Base-by-base conservation (phyloP, 1,284 basidiomycete genomes). In the Earliella scabrosa region DNA sequence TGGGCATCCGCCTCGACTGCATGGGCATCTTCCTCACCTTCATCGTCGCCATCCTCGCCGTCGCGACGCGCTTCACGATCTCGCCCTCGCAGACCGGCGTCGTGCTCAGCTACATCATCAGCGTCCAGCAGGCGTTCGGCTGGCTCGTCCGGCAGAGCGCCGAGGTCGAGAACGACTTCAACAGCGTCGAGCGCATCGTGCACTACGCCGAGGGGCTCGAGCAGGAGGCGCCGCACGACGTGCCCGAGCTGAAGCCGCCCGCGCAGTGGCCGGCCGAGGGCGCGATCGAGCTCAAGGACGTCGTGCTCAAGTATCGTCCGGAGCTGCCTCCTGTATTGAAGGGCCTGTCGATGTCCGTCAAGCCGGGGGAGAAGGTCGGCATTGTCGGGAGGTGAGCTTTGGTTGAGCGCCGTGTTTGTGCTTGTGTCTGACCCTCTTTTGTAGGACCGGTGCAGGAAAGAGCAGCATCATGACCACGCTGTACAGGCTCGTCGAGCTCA, bases 111-210 rank as follows among this genome's bases (percentile, higher is more conserved):
- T 94, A 93, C 71, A 90, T 93, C 65, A 77, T 94, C 50, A 82
- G 82, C 45, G 82, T 90, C 2, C 87, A 91, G 69, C 85, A 86
- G 76, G 72, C 83, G 0, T 94, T 95, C 66, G 87, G 88, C 14
- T 93, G 87, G 90, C 81, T 94, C 68, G 86, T 95, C 45, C 85
- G 92, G 21, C 93, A 95, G 70, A 81, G 82, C 48, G 90, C 91
- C 3, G 91, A 95, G 67, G 87, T 94, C 14, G 92, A 96, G 73
- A 95, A 96, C 70, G 85, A 95, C 71, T 95, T 96, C 90, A 95
- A 95, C 70, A 87, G 88, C 23, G 92, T 95, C 4, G 94, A 97
- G 72, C 87, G 92, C 43, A 79, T 95, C 29, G 75, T 92, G 3
- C 82, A 94, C 70, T 97, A 97, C 65, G 86, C 88, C 29, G 81